These are phyloP conservation scores for Letharia columbiana DNA, from an alignment of 495 filamentous ascomycete species.

Conservation along the genomic window DNA sequence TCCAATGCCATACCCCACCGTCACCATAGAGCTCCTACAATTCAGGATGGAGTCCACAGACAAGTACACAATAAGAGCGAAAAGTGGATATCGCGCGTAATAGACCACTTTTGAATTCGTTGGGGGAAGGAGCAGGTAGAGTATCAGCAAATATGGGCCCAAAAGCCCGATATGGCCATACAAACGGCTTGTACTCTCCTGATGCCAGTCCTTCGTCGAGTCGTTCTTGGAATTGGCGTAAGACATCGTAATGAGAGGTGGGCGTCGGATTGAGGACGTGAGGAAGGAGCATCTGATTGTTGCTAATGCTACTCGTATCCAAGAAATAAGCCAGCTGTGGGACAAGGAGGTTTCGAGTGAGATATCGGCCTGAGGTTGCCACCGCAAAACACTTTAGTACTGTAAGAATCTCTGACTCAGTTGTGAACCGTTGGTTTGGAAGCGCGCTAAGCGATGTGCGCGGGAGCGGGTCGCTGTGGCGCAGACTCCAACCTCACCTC, in stretches of 20 bases:
- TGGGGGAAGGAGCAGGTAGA: slow-evolving; percentile 55
- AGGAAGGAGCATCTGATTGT: slow-evolving; percentile 11
- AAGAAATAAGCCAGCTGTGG: background rate
- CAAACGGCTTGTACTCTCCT: slow-evolving; percentile 43
- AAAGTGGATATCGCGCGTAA: slow-evolving; percentile 44
- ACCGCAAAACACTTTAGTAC: background rate
- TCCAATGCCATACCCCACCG: slow-evolving; percentile 58
- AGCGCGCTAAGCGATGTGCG: background rate
- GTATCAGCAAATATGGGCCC: slow-evolving; percentile 41
- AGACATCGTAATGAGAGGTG: slow-evolving; percentile 8
- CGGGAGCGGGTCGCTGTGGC: background rate
- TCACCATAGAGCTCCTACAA: slow-evolving; percentile 48
- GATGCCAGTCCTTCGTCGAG: slow-evolving; percentile 26
- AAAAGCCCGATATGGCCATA: slow-evolving; percentile 47
- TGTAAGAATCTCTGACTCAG: no score
- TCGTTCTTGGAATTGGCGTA: slow-evolving; percentile 6
- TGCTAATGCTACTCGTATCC: background rate
- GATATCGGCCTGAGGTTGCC: background rate
- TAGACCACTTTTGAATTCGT: slow-evolving; percentile 39
- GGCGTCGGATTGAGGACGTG: slow-evolving; percentile 1
- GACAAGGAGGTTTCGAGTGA: background rate
- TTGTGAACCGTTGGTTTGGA: background rate
- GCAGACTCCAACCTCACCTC: background rate
- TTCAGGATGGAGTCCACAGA: slow-evolving; percentile 35
- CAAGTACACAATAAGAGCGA: slow-evolving; percentile 42